Conservation (phyloP, 129 eudicot genomes). For the Ambrosia artemisiifolia region DNA sequence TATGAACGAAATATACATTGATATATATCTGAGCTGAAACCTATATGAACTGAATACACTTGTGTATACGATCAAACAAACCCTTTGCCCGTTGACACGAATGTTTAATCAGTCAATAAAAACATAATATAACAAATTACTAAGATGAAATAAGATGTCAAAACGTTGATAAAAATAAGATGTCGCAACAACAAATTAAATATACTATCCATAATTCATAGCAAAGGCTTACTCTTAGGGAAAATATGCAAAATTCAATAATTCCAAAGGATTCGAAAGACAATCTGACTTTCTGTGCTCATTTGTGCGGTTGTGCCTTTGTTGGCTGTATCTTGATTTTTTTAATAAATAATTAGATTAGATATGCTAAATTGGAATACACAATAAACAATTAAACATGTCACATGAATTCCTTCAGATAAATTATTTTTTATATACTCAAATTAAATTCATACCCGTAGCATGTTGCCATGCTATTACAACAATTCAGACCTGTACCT, state of each 20-base stretch:
- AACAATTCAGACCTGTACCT: slow-evolving; percentile 31
- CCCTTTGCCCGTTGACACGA: too few species aligned
- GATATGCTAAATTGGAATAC: slow-evolving; percentile 7
- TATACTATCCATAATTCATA: too few species aligned
- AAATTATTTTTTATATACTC: slow-evolving; percentile 22
- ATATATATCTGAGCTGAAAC: too few species aligned
- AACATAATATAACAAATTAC: too few species aligned
- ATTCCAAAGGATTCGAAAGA: background rate
- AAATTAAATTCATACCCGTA: slow-evolving; percentile 17
- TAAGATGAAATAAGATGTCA: too few species aligned
- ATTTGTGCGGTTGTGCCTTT: background rate
- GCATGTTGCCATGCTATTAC: slow-evolving; percentile 25
- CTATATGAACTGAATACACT: too few species aligned
- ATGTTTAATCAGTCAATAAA: too few species aligned
- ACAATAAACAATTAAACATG: slow-evolving; percentile 26
- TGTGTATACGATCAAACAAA: too few species aligned
- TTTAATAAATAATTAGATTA: background rate
- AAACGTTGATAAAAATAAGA: too few species aligned
- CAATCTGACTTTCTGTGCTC: slow-evolving; percentile 4
- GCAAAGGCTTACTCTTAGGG: too few species aligned
- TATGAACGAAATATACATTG: too few species aligned
- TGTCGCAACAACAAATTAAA: too few species aligned
- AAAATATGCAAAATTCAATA: background rate
- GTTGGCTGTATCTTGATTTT: slow-evolving; percentile 2
- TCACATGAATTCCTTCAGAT: slow-evolving; percentile 36